Conservation (phyloP, 148 eudicot species). For the Fallopia convolvulus region DNA sequence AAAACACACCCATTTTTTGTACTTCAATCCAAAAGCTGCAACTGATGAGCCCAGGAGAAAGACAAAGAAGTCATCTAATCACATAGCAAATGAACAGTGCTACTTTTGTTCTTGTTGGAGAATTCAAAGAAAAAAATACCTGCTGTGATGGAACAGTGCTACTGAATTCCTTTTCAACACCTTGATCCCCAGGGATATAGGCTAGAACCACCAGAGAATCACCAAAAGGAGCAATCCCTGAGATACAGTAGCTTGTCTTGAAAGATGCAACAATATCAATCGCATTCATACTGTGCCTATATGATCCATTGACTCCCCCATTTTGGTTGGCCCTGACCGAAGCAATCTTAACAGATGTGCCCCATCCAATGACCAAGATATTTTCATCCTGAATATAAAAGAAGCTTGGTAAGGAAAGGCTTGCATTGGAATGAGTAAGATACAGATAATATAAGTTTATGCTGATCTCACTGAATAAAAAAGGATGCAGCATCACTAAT, state of each 20-base stretch:
- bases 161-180: slow-evolving; percentile 70
- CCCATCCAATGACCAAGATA: slow-evolving; percentile 97
- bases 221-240: slow-evolving; percentile 95
- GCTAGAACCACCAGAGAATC: slow-evolving; percentile 87
- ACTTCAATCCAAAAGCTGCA: not conserved
- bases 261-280: slow-evolving; percentile 96
- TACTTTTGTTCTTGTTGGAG: not conserved
- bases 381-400: slow-evolving; percentile 66
- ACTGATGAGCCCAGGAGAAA: not conserved
- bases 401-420: slow-evolving; percentile 13
- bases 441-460: not conserved
- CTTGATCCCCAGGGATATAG: slow-evolving; percentile 79
- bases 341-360: slow-evolving; percentile 85
- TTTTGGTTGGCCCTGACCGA: slow-evolving; percentile 47
- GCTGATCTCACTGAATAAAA: not conserved
- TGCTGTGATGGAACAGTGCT: slow-evolving; percentile 69
- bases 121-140: slow-evolving; percentile 31
- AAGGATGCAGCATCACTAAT: not conserved
- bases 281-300: slow-evolving; percentile 43
- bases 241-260: slow-evolving; percentile 80
- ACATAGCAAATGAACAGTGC: not conserved
- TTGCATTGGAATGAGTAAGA: slow-evolving; percentile 27
- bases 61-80: not conserved
- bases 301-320: slow-evolving; percentile 53
- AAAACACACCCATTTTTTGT: not conserved